Evolutionary conservation across 305 asterid genomes (phyloP).

Genomic region (Fraxinus latifolia): DNA sequence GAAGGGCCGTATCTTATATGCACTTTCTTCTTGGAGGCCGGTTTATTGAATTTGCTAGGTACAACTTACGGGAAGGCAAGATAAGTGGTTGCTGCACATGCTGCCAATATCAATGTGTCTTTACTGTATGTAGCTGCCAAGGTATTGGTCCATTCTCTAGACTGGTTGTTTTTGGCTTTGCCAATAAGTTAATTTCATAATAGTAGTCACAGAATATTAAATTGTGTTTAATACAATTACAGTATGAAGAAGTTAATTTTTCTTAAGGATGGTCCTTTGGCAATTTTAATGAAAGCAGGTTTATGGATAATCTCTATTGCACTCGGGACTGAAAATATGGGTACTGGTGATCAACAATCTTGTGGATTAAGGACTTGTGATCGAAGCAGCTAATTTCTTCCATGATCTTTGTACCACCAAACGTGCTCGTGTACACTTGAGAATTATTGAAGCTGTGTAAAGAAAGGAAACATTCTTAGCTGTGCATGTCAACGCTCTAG

Average conservation of each 20-base stretch:
- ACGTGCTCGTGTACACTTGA: not conserved
- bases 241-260: not conserved
- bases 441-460: not conserved
- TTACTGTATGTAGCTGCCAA: not conserved
- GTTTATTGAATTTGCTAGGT: slow-evolving; percentile 25
- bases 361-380: not conserved
- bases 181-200: not conserved
- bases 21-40: slow-evolving; percentile 67
- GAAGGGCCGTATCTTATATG: slow-evolving; percentile 76
- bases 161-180: not conserved
- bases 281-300: slow-evolving; percentile 13
- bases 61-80: not conserved
- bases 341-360: not conserved
- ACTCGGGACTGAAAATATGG: not conserved
- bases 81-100: not conserved
- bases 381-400: not conserved
- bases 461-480: slow-evolving; percentile 1
- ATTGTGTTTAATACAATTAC: slow-evolving; percentile 2
- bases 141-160: slow-evolving; percentile 18
- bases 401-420: not conserved
- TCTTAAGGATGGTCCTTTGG: not conserved
- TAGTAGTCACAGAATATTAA: not conserved
- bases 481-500: slow-evolving; percentile 6
- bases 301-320: slow-evolving; percentile 1
- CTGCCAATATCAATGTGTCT: slow-evolving; percentile 1